These are phyloP conservation scores for Jackrogersella minutella DNA, from an alignment of 495 filamentous ascomycete species.

Conservation along the genomic window DNA sequence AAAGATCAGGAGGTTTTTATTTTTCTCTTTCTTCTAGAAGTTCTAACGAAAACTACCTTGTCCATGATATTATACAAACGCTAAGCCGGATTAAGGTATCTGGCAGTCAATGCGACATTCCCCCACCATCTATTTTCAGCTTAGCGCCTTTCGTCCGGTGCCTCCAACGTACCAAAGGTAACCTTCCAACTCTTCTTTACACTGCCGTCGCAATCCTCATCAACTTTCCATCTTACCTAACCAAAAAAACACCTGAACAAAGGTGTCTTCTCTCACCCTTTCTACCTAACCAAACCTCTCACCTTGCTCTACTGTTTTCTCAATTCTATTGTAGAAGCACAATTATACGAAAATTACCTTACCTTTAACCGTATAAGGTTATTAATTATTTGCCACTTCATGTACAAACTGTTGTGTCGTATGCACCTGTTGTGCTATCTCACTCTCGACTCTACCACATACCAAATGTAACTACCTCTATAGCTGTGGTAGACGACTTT, in stretches of 20 bases:
- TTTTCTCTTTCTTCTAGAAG: slow-evolving; percentile 16
- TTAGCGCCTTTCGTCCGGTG: slow-evolving; percentile 18
- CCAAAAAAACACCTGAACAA: not conserved
- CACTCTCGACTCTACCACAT: slow-evolving; percentile 10
- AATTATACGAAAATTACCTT: not conserved
- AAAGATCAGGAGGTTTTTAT: slow-evolving; percentile 9
- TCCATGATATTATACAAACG: no score
- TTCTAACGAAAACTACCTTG: no score
- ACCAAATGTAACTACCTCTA: slow-evolving; percentile 30
- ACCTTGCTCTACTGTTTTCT: not conserved
- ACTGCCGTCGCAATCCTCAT: slow-evolving; percentile 24
- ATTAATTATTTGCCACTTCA: slow-evolving; percentile 24
- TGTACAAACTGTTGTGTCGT: slow-evolving; percentile 21
- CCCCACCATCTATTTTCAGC: slow-evolving; percentile 35
- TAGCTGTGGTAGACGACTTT: slow-evolving; percentile 2
- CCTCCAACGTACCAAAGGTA: not conserved
- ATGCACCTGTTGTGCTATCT: slow-evolving; percentile 14
- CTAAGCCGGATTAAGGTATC: slow-evolving; percentile 12
- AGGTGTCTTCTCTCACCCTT: slow-evolving; percentile 12
- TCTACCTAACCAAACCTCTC: not conserved
- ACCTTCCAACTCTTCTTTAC: not conserved
- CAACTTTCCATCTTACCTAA: slow-evolving; percentile 25
- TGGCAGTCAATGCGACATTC: not conserved
- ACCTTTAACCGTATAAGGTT: slow-evolving; percentile 1
- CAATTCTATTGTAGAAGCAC: not conserved